Evolutionary conservation across 768 basidiomycete genomes (phyloP).

Genomic region (Lentinus brumalis): DNA sequence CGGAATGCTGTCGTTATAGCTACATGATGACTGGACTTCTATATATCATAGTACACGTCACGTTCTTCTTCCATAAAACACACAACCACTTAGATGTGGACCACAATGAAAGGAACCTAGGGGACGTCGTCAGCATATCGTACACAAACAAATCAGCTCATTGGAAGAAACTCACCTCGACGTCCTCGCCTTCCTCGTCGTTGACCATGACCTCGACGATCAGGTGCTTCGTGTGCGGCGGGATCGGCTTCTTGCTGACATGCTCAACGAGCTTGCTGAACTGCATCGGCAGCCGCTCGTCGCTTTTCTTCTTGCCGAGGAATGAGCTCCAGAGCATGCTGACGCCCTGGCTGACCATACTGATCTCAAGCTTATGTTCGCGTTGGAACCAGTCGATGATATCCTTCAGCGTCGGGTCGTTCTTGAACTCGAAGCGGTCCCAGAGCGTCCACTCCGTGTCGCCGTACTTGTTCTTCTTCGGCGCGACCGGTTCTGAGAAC

Average conservation of each 20-base stretch:
- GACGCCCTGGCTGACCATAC: slow-evolving; percentile 96
- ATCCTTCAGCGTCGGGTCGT: slow-evolving; percentile 85
- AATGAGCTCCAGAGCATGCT: slow-evolving; percentile 99
- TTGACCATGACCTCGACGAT: slow-evolving; percentile 93
- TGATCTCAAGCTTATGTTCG: slow-evolving; percentile 83
- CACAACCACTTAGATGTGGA: slow-evolving; percentile 49
- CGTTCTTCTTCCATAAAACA: background rate
- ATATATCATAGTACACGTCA: slow-evolving; percentile 11
- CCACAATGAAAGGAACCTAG: slow-evolving; percentile 83
- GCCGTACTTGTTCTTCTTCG: slow-evolving; percentile 86
- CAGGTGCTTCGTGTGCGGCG: slow-evolving; percentile 79
- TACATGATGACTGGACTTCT: slow-evolving; percentile 20
- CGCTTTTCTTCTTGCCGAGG: slow-evolving; percentile 90
- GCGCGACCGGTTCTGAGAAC: slow-evolving; percentile 95
- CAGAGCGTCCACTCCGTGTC: slow-evolving; percentile 94
- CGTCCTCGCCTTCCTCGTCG: slow-evolving; percentile 92
- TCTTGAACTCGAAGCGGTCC: slow-evolving; percentile 94
- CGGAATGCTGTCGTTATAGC: slow-evolving; percentile 4
- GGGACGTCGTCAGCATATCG: slow-evolving; percentile 4
- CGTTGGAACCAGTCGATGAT: slow-evolving; percentile 83
- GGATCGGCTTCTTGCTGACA: slow-evolving; percentile 93
- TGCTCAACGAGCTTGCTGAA: slow-evolving; percentile 90
- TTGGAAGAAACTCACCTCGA: slow-evolving; percentile 62
- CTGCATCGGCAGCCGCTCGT: slow-evolving; percentile 85
- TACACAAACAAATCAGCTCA: no score